Evolutionary conservation across 345 rosid genomes (phyloP).

Genomic region (Eucalyptus marginata): DNA sequence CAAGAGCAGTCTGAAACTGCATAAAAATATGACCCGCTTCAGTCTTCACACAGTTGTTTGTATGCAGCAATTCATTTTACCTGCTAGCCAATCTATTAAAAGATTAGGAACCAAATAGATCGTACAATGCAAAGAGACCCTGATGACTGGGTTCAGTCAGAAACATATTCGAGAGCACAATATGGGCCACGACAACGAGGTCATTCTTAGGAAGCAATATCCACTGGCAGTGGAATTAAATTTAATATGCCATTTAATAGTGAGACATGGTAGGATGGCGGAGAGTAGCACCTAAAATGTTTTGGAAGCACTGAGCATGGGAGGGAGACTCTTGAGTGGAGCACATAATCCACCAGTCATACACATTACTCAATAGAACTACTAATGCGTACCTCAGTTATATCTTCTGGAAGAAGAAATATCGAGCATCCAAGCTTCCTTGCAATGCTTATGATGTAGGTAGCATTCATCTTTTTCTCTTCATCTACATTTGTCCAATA

Average conservation of each 20-base stretch:
- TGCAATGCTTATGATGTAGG: conserved; percentile 88
- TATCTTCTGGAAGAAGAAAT: conserved; percentile 93
- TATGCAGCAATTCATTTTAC: not conserved
- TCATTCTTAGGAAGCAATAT: not conserved
- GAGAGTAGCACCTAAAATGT: not conserved
- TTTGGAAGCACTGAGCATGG: not conserved
- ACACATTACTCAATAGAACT: not conserved
- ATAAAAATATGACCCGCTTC: not conserved
- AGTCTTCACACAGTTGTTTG: not conserved
- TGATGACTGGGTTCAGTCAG: not conserved
- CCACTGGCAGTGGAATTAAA: not conserved
- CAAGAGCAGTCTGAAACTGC: not conserved
- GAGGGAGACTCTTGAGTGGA: not conserved
- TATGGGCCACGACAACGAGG: not conserved
- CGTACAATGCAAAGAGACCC: not conserved
- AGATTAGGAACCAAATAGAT: not conserved
- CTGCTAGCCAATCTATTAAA: not conserved
- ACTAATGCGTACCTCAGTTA: conserved; percentile 55
- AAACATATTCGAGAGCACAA: not conserved
- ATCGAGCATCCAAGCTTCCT: conserved; percentile 95
- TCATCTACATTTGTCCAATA: conserved; percentile 36
- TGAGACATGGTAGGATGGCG: not conserved
- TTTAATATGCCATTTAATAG: not conserved
- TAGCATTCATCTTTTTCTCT: conserved; percentile 95
- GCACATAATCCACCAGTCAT: not conserved